Conservation (phyloP, 176 grass and related monocot genomes). For the Tillandsia leiboldiana region DNA sequence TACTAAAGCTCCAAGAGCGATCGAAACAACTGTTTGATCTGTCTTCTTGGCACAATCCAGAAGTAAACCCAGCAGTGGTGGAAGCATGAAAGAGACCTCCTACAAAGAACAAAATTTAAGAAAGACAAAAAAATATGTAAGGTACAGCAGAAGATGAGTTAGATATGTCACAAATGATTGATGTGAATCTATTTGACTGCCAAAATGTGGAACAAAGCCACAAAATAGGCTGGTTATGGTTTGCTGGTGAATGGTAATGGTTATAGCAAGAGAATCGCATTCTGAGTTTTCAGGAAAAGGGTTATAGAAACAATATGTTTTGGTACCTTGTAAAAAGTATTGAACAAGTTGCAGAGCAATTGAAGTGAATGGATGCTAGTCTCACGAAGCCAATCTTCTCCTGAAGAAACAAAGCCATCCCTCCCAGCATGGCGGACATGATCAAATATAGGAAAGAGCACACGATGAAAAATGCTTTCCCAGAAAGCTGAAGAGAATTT, state of each 20-base stretch:
- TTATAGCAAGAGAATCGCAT: too few relatives aligned
- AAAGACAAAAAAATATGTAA: constrained; percentile 19
- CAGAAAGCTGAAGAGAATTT: constrained; percentile 98
- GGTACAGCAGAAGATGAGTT: not conserved
- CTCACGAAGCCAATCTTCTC: constrained; percentile 93
- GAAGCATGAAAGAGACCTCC: constrained; percentile 99
- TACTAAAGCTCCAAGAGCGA: constrained; percentile 89
- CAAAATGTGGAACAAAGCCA: too few relatives aligned
- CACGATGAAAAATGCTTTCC: constrained; percentile 98
- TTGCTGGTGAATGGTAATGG: not conserved
- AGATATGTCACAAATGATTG: too few relatives aligned
- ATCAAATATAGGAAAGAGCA: constrained; percentile 97
- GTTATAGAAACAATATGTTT: constrained; percentile 4
- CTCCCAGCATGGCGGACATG: constrained; percentile 95
- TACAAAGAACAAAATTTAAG: constrained; percentile 29
- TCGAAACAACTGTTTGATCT: constrained; percentile 97
- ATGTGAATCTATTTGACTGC: too few relatives aligned
- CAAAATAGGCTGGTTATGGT: not conserved
- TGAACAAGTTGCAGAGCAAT: constrained; percentile 97
- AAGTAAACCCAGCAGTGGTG: constrained; percentile 82
- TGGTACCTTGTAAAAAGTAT: constrained; percentile 93
- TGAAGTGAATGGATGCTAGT: constrained; percentile 98
- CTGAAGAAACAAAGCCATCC: constrained; percentile 65
- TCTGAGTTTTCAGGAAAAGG: not conserved
- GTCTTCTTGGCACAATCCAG: constrained; percentile 99